Percentiles rank a stretch among this genome's conserved stretches.
Conservation (phyloP, 2,329 filamentous ascomycete genomes). For the Eurotiales sp. region DNA sequence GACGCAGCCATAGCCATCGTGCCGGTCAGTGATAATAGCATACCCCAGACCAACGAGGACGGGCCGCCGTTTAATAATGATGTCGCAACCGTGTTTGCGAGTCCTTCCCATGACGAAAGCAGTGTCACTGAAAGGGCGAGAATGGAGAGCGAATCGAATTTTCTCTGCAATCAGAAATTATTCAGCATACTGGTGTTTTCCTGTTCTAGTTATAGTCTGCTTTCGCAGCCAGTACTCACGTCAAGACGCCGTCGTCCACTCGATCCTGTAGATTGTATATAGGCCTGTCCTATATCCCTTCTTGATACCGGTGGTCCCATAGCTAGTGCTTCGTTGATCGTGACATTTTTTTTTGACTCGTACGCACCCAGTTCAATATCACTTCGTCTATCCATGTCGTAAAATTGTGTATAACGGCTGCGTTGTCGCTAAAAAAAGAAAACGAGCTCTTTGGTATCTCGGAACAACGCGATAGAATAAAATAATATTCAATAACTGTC, state of each 20-base stretch:
- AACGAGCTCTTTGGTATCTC: no score
- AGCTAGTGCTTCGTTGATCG: background rate
- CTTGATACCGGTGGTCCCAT: background rate
- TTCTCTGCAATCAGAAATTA: conserved; percentile 9
- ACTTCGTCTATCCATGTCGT: conserved; percentile 5
- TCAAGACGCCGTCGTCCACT: conserved; percentile 24
- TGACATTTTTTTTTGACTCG: conserved; percentile 8
- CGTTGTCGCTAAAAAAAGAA: no score
- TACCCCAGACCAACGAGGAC: conserved; percentile 32
- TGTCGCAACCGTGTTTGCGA: conserved; percentile 21
- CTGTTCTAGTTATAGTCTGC: conserved; percentile 4
- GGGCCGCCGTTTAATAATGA: conserved; percentile 32
- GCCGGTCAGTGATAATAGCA: conserved; percentile 29
- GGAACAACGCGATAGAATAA: no score
- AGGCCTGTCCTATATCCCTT: conserved; percentile 2
- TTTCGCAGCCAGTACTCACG: conserved; percentile 11
- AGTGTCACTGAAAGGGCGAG: conserved; percentile 36
- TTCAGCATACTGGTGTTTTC: background rate
- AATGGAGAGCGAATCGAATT: conserved; percentile 33
- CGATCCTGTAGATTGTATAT: conserved; percentile 19
- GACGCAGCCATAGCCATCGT: conserved; percentile 33
- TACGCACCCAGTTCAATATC: conserved; percentile 9
- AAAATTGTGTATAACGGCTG: no score
- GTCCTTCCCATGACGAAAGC: conserved; percentile 37
- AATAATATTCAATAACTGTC: no score